Evolutionary conservation across 139 green algal species (phyloP).

Genomic region (Chlamydomonas asymmetrica): DNA sequence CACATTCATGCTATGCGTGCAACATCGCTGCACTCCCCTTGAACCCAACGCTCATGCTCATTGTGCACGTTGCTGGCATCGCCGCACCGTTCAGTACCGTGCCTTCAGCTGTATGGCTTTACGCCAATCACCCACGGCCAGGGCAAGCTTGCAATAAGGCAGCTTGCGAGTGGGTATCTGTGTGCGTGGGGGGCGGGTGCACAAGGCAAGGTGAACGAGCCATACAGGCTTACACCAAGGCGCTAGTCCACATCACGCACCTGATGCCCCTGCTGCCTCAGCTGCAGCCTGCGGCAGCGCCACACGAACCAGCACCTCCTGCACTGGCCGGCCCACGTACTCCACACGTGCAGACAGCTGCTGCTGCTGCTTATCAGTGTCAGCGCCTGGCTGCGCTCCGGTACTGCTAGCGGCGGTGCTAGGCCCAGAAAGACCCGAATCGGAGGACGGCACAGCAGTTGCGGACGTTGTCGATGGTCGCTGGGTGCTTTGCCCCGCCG

Average conservation of each 20-base stretch:
- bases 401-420: no score
- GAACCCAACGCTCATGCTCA: no score
- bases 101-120: background rate
- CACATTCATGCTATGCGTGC: no score
- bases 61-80: no score
- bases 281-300: background rate
- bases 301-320: conserved; percentile 32
- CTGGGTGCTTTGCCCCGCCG: background rate
- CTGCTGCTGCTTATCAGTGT: background rate
- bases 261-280: conserved; percentile 6
- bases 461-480: no score
- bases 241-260: background rate
- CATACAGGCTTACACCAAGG: background rate
- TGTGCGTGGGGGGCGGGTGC: background rate
- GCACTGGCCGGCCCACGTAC: conserved; percentile 36
- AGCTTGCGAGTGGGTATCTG: background rate
- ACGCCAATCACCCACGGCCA: background rate
- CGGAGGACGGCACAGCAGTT: background rate
- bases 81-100: background rate
- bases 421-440: background rate
- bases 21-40: no score
- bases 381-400: no score
- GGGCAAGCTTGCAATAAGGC: background rate
- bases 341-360: conserved; percentile 9
- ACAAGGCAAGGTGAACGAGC: no score